Evolutionary conservation across 768 basidiomycete species (phyloP).

Genomic region (Vishniacozyma victoriae): DNA sequence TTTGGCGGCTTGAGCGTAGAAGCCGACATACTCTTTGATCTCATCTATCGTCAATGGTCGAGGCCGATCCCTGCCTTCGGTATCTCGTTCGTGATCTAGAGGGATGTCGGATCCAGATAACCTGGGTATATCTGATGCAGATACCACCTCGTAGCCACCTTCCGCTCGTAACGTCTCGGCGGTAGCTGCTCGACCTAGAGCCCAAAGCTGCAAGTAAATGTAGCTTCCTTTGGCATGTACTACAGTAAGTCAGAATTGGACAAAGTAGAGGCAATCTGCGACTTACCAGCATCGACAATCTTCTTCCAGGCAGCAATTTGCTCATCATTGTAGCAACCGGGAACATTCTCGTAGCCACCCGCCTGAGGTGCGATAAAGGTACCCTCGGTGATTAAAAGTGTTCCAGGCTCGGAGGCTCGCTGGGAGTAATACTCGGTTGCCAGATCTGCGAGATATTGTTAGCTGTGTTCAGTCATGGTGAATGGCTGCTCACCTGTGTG

Average conservation of each 20-base stretch:
- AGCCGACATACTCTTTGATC: no score
- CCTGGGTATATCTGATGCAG: slow-evolving; percentile 7
- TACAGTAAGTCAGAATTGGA: no score
- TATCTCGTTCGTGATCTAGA: no score
- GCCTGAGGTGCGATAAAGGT: slow-evolving; percentile 15
- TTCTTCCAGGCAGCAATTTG: slow-evolving; percentile 59
- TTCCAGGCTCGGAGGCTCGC: slow-evolving; percentile 37
- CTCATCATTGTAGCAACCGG: slow-evolving; percentile 51
- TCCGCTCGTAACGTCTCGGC: neutral
- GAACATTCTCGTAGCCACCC: slow-evolving; percentile 9
- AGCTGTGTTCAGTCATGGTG: no score
- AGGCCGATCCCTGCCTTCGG: no score
- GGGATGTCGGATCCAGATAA: no score
- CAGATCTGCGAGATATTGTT: slow-evolving; percentile 22
- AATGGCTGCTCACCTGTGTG: no score
- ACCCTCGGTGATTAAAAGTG: slow-evolving; percentile 41
- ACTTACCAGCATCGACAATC: slow-evolving; percentile 57
- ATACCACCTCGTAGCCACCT: slow-evolving; percentile 1
- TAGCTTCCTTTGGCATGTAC: slow-evolving; percentile 55
- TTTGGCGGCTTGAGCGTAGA: slow-evolving; percentile 57
- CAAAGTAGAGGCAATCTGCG: no score
- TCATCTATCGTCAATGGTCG: no score
- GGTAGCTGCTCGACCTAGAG: slow-evolving; percentile 49
- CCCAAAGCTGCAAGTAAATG: slow-evolving; percentile 59
- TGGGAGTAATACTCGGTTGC: slow-evolving; percentile 37